Conservation (phyloP, 2,329 filamentous ascomycete genomes). For the Neopestalotiopsis rosae region DNA sequence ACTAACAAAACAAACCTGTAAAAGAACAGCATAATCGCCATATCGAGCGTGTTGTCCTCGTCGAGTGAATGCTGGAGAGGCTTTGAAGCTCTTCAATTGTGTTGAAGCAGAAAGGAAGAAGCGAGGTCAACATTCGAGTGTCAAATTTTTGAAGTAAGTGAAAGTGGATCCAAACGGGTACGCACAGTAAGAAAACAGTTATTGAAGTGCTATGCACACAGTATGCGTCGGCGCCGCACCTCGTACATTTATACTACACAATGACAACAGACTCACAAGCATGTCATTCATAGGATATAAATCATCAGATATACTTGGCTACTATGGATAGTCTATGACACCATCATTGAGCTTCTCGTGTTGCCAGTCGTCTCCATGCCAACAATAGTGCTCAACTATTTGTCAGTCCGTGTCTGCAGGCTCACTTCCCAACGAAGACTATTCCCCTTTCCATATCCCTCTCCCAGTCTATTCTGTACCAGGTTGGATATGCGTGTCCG, state of each 20-base stretch:
- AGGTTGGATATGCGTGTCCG: constrained; percentile 78
- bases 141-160: not conserved
- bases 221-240: not conserved
- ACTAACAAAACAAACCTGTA: not conserved
- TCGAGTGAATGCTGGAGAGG: not conserved
- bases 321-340: not conserved
- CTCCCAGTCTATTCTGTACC: constrained; percentile 84
- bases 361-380: not conserved
- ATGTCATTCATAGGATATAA: not conserved
- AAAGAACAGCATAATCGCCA: not conserved
- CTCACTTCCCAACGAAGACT: constrained; percentile 93
- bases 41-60: not conserved
- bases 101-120: not conserved
- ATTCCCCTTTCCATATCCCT: constrained; percentile 81
- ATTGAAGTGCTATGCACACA: not conserved
- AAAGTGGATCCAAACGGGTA: constrained; percentile 11
- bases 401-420: constrained; percentile 68
- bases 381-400: not conserved
- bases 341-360: not conserved
- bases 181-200: not conserved
- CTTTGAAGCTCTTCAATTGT: not conserved
- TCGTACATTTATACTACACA: not conserved
- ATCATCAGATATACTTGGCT: not conserved
- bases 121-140: not conserved
- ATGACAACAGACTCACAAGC: not conserved